Percentiles rank a stretch among this genome's conserved stretches.
phyloP scores from a whole-genome alignment of 305 asterid species.

The Solanum hybrid region DNA sequence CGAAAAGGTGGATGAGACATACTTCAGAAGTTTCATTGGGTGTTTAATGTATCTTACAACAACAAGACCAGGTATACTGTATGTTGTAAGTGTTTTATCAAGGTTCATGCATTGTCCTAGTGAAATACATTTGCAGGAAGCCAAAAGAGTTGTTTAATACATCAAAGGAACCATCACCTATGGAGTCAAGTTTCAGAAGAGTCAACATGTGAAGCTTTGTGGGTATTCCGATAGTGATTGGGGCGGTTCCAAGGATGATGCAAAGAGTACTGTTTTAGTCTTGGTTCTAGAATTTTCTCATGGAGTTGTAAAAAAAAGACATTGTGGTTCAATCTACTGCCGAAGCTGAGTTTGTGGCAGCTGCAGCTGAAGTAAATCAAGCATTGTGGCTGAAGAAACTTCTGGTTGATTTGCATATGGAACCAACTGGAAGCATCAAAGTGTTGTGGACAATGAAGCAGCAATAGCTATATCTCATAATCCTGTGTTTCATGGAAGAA shows the following conservation, averaged over 20 bases:
- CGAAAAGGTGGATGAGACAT: background rate
- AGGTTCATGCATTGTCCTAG: background rate
- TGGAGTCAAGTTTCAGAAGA: background rate
- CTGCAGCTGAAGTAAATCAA: background rate
- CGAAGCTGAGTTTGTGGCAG: background rate
- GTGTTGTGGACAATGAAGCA: background rate
- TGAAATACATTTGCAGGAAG: background rate
- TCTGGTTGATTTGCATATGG: background rate
- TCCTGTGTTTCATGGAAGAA: background rate
- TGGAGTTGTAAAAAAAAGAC: background rate
- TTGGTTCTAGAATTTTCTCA: background rate
- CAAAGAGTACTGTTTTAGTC: background rate
- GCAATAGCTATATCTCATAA: background rate
- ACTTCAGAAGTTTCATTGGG: background rate
- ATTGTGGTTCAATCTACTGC: background rate
- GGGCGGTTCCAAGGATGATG: background rate
- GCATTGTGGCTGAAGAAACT: background rate
- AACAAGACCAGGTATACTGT: background rate
- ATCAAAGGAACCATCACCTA: background rate
- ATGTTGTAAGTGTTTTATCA: background rate
- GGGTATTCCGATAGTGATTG: background rate
- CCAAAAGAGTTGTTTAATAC: background rate
- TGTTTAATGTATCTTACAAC: background rate
- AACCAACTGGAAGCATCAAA: background rate
- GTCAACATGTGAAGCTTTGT: background rate